Evolutionary conservation across 495 filamentous ascomycete genomes (phyloP).

Genomic region (Podospora fimiseda): DNA sequence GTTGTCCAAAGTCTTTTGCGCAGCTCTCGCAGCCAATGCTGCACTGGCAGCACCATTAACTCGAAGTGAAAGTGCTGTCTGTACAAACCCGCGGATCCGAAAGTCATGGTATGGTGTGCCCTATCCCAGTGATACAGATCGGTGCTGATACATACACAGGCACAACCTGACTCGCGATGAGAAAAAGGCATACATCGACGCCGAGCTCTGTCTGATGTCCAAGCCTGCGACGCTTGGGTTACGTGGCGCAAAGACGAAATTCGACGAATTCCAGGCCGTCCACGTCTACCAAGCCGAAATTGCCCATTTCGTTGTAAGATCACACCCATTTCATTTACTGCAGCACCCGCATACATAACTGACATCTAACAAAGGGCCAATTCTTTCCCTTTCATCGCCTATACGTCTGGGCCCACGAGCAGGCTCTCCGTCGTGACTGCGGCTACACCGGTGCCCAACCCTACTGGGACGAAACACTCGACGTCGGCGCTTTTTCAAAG

Average conservation of each 20-base stretch:
- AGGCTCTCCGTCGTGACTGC: constrained; percentile 38
- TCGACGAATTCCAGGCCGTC: constrained; percentile 17
- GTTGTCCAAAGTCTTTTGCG: neutral
- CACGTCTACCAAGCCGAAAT: constrained; percentile 14
- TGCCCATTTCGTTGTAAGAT: constrained; percentile 14
- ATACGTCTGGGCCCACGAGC: constrained; percentile 40
- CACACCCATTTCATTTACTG: neutral
- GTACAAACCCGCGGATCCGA: neutral
- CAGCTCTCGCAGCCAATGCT: neutral
- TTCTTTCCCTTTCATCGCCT: constrained; percentile 51
- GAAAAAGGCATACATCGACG: constrained; percentile 17
- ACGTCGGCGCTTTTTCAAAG: constrained; percentile 29
- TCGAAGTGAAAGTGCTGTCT: neutral
- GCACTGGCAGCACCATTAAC: neutral
- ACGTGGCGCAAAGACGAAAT: constrained; percentile 10
- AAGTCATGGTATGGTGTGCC: neutral
- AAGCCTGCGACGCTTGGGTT: constrained; percentile 14
- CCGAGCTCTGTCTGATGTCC: constrained; percentile 19
- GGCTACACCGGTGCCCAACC: constrained; percentile 36
- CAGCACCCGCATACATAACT: neutral
- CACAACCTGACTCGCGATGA: constrained; percentile 16
- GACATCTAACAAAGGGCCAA: constrained; percentile 12
- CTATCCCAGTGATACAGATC: too few relatives aligned
- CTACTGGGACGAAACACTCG: constrained; percentile 46
- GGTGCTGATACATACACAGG: too few relatives aligned